Percentiles rank a stretch among this genome's conserved stretches.
These are phyloP conservation scores for Pythium guiyangense DNA, from an alignment of 352 stramenopile species.

Conservation along the genomic window DNA sequence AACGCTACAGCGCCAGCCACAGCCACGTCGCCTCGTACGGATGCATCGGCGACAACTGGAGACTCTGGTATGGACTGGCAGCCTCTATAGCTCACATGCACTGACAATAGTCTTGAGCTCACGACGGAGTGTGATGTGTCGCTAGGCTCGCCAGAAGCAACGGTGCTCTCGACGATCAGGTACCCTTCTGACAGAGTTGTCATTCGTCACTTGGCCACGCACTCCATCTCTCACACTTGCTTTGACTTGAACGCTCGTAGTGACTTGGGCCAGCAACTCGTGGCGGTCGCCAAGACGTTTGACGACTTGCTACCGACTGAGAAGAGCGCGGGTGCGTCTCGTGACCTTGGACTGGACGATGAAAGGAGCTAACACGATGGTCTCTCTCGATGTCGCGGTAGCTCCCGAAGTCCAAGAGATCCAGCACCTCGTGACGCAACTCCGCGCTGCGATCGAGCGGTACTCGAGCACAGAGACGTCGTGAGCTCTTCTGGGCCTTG, in stretches of 20 bases:
- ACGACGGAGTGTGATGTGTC: not conserved
- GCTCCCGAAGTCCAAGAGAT: constrained; percentile 36
- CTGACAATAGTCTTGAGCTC: too few species aligned
- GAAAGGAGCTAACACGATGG: too few species aligned
- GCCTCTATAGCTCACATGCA: too few species aligned
- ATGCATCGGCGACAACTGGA: not conserved
- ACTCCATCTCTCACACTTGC: not conserved
- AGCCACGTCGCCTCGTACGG: too few species aligned
- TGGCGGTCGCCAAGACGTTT: constrained; percentile 14
- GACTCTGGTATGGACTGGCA: not conserved
- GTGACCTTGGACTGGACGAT: too few species aligned
- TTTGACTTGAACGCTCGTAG: constrained; percentile 7
- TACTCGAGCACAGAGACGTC: constrained; percentile 10
- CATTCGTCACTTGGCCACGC: too few species aligned
- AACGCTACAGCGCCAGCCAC: too few species aligned
- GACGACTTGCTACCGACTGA: constrained; percentile 11
- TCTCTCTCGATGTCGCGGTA: too few species aligned
- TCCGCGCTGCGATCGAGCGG: constrained; percentile 25
- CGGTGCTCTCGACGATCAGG: constrained; percentile 13
- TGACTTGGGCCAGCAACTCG: constrained; percentile 26
- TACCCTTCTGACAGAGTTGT: too few species aligned
- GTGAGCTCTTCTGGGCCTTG: too few species aligned
- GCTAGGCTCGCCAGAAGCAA: constrained; percentile 4
- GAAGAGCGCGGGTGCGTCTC: constrained; percentile 8
- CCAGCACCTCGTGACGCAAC: constrained; percentile 26